A percentile compares a stretch with the other conserved stretches of the same genome.
These are phyloP conservation scores for Setaria italica DNA, from an alignment of 202 grass and related monocot species.

Conservation along the genomic window DNA sequence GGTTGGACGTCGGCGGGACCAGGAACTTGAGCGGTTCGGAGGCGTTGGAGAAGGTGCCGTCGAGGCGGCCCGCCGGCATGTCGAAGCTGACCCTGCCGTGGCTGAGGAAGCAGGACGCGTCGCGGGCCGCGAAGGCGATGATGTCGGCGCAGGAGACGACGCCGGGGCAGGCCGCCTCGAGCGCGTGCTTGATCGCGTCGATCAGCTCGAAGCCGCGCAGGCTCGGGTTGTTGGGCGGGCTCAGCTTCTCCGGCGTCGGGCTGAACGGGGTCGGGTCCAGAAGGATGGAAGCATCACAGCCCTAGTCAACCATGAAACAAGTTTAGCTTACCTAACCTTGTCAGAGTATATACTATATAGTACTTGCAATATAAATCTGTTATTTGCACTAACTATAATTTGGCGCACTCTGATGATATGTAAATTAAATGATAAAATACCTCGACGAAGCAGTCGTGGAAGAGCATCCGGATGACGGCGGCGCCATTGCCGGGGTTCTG, in stretches of 20 bases:
- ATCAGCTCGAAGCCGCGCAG: conserved; percentile 35
- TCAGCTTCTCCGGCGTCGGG: conserved; percentile 29
- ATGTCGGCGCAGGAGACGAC: conserved; percentile 38
- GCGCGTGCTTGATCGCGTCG: conserved; percentile 13
- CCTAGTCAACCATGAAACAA: neutral
- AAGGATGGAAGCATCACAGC: conserved; percentile 21
- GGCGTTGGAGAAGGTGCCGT: conserved; percentile 36
- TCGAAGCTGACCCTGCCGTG: neutral
- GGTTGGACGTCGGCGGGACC: neutral
- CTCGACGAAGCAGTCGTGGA: conserved; percentile 92
- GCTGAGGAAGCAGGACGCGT: conserved; percentile 22
- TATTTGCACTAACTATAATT: neutral
- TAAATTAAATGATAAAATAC: conserved; percentile 20
- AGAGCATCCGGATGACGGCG: conserved; percentile 66
- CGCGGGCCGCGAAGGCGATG: conserved; percentile 27
- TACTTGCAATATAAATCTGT: neutral
- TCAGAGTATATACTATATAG: too few species aligned
- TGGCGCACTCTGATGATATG: neutral
- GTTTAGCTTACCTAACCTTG: too few species aligned
- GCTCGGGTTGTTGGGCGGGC: conserved; percentile 18
- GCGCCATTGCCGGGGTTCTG: conserved; percentile 56
- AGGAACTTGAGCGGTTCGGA: conserved; percentile 30
- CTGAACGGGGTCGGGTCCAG: conserved; percentile 28
- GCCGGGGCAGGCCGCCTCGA: conserved; percentile 12
- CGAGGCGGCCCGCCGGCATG: conserved; percentile 32